Evolutionary conservation across 805 yeast species (phyloP).

Genomic region (Candida peoriensis): DNA sequence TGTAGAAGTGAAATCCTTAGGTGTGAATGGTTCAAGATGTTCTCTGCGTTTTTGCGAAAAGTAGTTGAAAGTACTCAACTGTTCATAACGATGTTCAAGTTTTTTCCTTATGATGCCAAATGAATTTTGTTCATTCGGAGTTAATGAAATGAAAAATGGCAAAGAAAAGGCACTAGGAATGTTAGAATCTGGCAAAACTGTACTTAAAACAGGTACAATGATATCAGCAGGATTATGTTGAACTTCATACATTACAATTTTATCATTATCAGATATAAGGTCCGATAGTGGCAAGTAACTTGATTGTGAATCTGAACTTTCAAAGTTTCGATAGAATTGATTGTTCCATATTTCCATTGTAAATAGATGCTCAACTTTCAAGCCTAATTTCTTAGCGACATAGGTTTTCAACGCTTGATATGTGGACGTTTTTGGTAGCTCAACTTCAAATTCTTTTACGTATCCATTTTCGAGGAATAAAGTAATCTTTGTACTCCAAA

Average conservation of each 20-base stretch:
- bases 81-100: slow-evolving; percentile 44
- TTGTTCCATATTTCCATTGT: slow-evolving; percentile 62
- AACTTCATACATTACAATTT: slow-evolving; percentile 59
- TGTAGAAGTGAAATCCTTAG: slow-evolving; percentile 34
- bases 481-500: slow-evolving; percentile 64
- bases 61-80: slow-evolving; percentile 40
- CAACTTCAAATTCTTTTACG: slow-evolving; percentile 59
- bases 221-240: slow-evolving; percentile 38
- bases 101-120: slow-evolving; percentile 55
- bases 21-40: slow-evolving; percentile 9
- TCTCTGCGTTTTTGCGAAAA: slow-evolving; percentile 24
- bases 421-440: slow-evolving; percentile 59
- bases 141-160: slow-evolving; percentile 67
- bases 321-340: slow-evolving; percentile 67
- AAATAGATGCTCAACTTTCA: slow-evolving; percentile 34
- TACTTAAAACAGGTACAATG: slow-evolving; percentile 58
- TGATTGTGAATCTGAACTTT: slow-evolving; percentile 46
- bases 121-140: slow-evolving; percentile 46
- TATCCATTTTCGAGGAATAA: slow-evolving; percentile 55
- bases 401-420: slow-evolving; percentile 59
- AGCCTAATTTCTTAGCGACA: slow-evolving; percentile 43
- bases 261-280: slow-evolving; percentile 57
- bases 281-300: slow-evolving; percentile 62
- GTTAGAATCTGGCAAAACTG: slow-evolving; percentile 34
- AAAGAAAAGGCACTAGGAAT: slow-evolving; percentile 56